phyloP scores from a whole-genome alignment of 345 rosid genomes.

The Passiflora organensis region DNA sequence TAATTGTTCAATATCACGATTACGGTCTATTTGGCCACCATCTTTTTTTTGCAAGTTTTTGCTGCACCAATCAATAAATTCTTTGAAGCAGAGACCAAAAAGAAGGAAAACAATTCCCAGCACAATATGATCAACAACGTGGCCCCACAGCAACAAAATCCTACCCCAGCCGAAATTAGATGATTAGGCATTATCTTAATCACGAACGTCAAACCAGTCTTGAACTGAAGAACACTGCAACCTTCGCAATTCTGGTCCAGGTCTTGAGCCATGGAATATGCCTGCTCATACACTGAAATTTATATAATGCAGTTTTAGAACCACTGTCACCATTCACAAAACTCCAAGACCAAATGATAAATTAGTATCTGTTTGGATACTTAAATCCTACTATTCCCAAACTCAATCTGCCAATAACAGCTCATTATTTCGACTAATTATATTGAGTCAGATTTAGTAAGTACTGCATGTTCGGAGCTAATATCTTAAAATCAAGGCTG shows the following conservation, averaged over 20 bases:
- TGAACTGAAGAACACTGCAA: conserved; percentile 97
- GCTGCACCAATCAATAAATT: conserved; percentile 47
- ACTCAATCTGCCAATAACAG: too few species aligned
- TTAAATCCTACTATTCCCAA: too few species aligned
- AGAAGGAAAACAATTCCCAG: background rate
- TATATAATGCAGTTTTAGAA: background rate
- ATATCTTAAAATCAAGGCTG: too few species aligned
- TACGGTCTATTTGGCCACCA: conserved; percentile 64
- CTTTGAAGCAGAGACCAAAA: background rate
- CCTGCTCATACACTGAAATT: conserved; percentile 90
- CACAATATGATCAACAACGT: too few species aligned
- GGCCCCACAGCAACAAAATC: background rate
- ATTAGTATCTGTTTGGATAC: too few species aligned
- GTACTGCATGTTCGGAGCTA: too few species aligned
- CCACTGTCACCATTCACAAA: too few species aligned
- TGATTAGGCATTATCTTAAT: conserved; percentile 55
- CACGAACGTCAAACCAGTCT: conserved; percentile 93
- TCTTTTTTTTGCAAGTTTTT: conserved; percentile 92
- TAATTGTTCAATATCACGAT: conserved; percentile 72
- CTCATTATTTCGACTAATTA: background rate
- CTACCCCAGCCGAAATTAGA: background rate
- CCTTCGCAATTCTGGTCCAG: conserved; percentile 94
- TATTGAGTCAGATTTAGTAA: too few species aligned
- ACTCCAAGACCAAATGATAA: too few species aligned
- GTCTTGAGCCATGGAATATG: conserved; percentile 86